A percentile compares a stretch with the other conserved stretches of the same genome.
These are phyloP conservation scores for Cryptococcus depauperatus DNA, from an alignment of 1,284 basidiomycete genomes.

Conservation along the genomic window DNA sequence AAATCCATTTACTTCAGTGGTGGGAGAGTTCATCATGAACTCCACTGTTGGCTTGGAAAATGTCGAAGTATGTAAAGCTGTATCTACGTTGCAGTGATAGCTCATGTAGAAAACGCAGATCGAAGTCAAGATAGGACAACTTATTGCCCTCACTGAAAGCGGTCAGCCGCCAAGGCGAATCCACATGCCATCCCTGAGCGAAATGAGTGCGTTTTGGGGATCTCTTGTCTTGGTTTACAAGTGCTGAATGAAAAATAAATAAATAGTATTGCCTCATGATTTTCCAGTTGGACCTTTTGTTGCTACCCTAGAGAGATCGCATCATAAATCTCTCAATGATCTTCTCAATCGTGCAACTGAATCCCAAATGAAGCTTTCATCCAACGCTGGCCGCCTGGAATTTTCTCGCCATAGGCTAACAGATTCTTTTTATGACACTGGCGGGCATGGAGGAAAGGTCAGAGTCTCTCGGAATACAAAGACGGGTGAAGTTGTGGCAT, in stretches of 20 bases:
- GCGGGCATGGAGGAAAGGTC: slow-evolving; percentile 50
- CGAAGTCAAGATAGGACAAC: slow-evolving; percentile 84
- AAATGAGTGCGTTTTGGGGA: slow-evolving; percentile 63
- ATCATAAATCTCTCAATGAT: slow-evolving; percentile 58
- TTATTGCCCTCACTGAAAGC: slow-evolving; percentile 52
- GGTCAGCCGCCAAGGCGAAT: slow-evolving; percentile 47
- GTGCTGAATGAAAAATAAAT: not conserved
- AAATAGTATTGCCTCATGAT: slow-evolving; percentile 49
- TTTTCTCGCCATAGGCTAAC: slow-evolving; percentile 72
- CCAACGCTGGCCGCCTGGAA: slow-evolving; percentile 51
- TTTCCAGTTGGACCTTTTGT: slow-evolving; percentile 58
- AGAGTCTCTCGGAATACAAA: slow-evolving; percentile 79
- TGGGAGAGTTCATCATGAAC: slow-evolving; percentile 74
- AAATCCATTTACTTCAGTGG: slow-evolving; percentile 84
- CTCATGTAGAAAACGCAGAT: slow-evolving; percentile 52
- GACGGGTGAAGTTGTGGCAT: slow-evolving; percentile 56
- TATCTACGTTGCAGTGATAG: not conserved
- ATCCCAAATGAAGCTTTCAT: slow-evolving; percentile 49
- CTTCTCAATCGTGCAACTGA: slow-evolving; percentile 62
- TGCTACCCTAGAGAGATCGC: slow-evolving; percentile 62
- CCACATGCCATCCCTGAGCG: slow-evolving; percentile 62
- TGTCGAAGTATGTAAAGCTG: slow-evolving; percentile 50
- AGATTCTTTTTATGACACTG: slow-evolving; percentile 64
- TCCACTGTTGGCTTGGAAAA: slow-evolving; percentile 41
- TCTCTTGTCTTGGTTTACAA: not conserved